A percentile compares a stretch with the other conserved stretches of the same genome.
Evolutionary conservation across 768 basidiomycete genomes (phyloP).

Genomic region (Hypholoma sublateritium): DNA sequence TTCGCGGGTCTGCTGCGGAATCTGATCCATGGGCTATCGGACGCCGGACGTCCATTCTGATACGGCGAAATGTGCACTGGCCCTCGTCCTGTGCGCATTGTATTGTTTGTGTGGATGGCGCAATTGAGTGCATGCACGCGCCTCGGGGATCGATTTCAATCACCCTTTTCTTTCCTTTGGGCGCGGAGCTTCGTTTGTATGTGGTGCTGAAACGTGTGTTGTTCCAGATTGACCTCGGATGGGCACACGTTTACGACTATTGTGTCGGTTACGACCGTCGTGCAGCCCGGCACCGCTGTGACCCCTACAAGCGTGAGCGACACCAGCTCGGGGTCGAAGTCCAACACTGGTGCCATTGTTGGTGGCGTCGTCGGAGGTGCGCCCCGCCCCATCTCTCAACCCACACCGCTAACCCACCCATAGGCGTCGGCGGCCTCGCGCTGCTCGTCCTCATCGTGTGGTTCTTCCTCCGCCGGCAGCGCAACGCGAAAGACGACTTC

Average conservation of each 20-base stretch:
- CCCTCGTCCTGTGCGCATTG: no score
- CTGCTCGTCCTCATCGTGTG: conserved; percentile 15
- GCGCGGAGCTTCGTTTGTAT: neutral
- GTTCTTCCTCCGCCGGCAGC: conserved; percentile 18
- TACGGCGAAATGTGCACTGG: no score
- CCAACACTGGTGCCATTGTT: conserved; percentile 22
- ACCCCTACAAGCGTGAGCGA: conserved; percentile 4
- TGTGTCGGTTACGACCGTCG: conserved; percentile 16
- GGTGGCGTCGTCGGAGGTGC: conserved; percentile 28
- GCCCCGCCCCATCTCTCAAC: neutral
- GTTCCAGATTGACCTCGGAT: conserved; percentile 17
- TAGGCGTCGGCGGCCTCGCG: conserved; percentile 18
- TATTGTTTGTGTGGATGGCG: no score
- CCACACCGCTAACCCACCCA: neutral
- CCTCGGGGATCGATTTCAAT: neutral
- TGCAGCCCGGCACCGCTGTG: conserved; percentile 14
- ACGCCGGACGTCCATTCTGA: no score
- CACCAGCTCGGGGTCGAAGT: conserved; percentile 7
- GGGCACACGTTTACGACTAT: conserved; percentile 18
- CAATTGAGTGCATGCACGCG: no score
- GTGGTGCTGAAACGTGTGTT: neutral
- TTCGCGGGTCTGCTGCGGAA: no score
- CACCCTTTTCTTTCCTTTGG: neutral
- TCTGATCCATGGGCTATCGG: no score
- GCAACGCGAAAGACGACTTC: conserved; percentile 23